Base-by-base conservation (phyloP, 1,284 basidiomycete species). In the Irpex sp. region DNA sequence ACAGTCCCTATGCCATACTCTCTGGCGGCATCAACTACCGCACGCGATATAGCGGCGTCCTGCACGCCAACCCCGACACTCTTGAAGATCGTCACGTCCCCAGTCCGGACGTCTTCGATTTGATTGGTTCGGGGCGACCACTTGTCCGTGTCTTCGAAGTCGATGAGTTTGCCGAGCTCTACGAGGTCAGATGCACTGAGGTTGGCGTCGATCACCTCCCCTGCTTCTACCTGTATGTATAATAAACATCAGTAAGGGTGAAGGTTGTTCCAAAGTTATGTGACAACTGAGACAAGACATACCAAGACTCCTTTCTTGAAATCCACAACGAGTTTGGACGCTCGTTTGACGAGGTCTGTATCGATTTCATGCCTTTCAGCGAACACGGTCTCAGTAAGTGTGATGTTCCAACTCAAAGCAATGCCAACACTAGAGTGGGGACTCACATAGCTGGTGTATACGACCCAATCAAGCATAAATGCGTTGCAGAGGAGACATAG, bases 391-490 rank as follows among this genome's bases (percentile, higher is more conserved):
- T n/a, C n/a, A n/a, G n/a, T n/a, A n/a, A n/a, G n/a, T n/a, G n/a
- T n/a, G n/a, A n/a, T n/a, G n/a, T n/a, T n/a, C n/a, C n/a, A n/a
- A n/a, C n/a, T n/a, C n/a, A 18, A 19, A 10, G 12, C 14, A 56
- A n/a, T n/a, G n/a, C n/a, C n/a, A n/a, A n/a, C n/a, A n/a, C n/a
- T n/a, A n/a, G n/a, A n/a, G n/a, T n/a, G 14, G 8, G 12, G 10
- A 63, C 70, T 60, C 21, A 73, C 93, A 95, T 96, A 14, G 76
- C 69, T 0, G 89, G 88, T 36, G 82, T 94, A 69, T 92, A 95
- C 59, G 89, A 91, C n/a, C 93, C 92, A 37, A 94, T 83, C 2
- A 95, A 76, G 62, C 91, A 85, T 47, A 95, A 67, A 67, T 93
- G 90, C 0, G 90, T 80, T 0, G 87, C 86, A 0, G 80, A 68